phyloP scores from a whole-genome alignment of 192 early-diverging fungal genomes.

The Coemansia aciculifera region DNA sequence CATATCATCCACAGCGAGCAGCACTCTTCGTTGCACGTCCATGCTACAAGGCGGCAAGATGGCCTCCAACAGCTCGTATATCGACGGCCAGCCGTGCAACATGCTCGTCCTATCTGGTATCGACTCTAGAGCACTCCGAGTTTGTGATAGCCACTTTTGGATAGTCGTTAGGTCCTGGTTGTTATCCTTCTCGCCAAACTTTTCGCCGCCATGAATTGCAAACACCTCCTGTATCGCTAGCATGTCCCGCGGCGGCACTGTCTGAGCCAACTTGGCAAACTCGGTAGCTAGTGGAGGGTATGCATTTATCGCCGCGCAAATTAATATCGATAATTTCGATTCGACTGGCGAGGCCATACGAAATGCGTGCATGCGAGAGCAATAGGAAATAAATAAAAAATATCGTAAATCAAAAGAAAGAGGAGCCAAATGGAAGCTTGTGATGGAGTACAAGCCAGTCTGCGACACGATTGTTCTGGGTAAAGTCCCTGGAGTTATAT shows the following conservation, averaged over 20 bases:
- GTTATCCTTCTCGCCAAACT: conserved; percentile 52
- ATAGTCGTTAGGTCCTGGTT: conserved; percentile 22
- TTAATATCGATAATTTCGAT: conserved; percentile 5
- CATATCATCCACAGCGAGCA: background rate
- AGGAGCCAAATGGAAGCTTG: background rate
- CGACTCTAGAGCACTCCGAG: background rate
- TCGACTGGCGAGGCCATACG: background rate
- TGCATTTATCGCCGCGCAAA: conserved; percentile 43
- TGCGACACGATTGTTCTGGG: no score
- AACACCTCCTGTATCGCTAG: conserved; percentile 17
- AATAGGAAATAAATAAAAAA: background rate
- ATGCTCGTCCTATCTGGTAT: background rate
- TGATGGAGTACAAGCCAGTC: no score
- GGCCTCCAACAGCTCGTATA: background rate
- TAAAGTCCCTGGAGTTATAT: no score
- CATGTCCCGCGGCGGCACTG: background rate
- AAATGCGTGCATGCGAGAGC: background rate
- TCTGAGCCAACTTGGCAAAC: background rate
- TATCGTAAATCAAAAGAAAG: background rate
- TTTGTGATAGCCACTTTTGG: conserved; percentile 17
- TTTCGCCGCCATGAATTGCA: conserved; percentile 29
- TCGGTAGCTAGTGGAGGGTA: conserved; percentile 17
- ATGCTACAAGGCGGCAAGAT: background rate
- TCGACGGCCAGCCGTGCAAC: background rate
- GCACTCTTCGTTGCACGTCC: background rate